Percentiles rank a stretch among this genome's conserved stretches.
Conservation (phyloP, 176 grass and related monocot species). For the Elaeis guineensis region DNA sequence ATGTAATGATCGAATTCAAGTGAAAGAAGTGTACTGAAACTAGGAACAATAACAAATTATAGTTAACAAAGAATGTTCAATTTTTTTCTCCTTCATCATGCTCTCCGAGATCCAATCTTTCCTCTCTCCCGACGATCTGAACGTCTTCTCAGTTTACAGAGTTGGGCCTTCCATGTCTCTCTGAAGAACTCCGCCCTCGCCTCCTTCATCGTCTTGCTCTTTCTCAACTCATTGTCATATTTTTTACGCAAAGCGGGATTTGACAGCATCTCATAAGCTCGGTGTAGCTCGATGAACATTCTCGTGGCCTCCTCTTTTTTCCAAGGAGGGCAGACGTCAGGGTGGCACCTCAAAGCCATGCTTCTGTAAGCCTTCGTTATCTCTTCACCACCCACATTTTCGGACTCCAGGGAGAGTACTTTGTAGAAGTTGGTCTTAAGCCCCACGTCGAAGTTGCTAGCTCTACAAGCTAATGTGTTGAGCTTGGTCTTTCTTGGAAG, state of each 20-base stretch:
- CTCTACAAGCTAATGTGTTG: too few species aligned
- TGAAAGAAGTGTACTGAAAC: too few species aligned
- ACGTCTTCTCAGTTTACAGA: conserved; percentile 18
- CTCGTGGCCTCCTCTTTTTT: conserved; percentile 36
- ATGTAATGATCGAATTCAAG: too few species aligned
- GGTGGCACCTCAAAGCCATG: conserved; percentile 57
- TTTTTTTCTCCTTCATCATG: too few species aligned
- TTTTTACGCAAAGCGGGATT: conserved; percentile 30
- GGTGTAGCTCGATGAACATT: conserved; percentile 64
- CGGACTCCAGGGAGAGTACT: conserved; percentile 47
- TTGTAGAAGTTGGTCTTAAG: conserved; percentile 31
- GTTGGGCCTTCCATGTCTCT: conserved; percentile 50
- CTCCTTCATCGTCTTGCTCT: neutral
- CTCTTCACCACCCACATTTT: conserved; percentile 41
- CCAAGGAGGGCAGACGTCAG: conserved; percentile 52
- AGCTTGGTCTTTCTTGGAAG: too few species aligned
- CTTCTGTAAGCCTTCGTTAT: conserved; percentile 73
- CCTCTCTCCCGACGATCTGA: conserved; percentile 20
- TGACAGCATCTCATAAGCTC: conserved; percentile 65
- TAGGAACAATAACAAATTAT: too few species aligned
- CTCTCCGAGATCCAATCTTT: neutral
- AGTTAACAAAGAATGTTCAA: too few species aligned
- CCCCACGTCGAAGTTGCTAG: too few species aligned
- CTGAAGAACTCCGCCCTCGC: neutral
- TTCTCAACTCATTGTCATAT: conserved; percentile 44